Conservation (phyloP, 441 rosid species). For the Adansonia gregorii region DNA sequence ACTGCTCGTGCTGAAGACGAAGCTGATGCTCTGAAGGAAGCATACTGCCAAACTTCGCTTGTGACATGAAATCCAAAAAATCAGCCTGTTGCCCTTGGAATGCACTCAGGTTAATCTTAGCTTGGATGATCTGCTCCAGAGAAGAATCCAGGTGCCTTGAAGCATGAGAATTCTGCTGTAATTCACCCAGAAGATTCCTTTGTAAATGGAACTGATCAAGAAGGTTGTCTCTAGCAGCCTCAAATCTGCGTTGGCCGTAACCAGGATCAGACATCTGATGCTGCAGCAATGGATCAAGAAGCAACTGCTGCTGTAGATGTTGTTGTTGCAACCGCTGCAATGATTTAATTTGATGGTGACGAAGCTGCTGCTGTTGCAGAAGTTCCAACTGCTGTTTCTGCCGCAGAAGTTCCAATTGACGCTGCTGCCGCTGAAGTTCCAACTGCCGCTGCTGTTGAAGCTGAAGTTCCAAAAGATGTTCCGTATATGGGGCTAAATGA, state of each 20-base stretch:
- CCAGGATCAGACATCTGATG: conserved; percentile 37
- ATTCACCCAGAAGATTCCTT: conserved; percentile 32
- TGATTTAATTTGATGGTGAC: conserved; percentile 30
- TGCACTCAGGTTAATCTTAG: conserved; percentile 33
- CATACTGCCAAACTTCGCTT: conserved; percentile 13
- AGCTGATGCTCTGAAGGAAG: conserved; percentile 38
- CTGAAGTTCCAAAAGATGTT: conserved; percentile 52
- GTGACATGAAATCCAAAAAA: conserved; percentile 34
- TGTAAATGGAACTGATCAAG: conserved; percentile 35
- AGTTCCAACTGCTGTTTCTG: background rate
- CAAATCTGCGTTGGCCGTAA: conserved; percentile 35
- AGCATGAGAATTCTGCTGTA: conserved; percentile 35
- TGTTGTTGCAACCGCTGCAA: conserved; percentile 29
- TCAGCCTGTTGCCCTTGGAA: conserved; percentile 32
- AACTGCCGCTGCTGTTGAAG: conserved; percentile 36
- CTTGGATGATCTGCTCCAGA: conserved; percentile 38
- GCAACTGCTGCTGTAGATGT: conserved; percentile 28
- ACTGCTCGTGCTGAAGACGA: conserved; percentile 44
- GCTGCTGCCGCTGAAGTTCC: conserved; percentile 9
- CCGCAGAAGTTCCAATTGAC: background rate
- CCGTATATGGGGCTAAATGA: conserved; percentile 46
- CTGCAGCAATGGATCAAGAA: conserved; percentile 39
- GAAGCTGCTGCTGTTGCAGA: conserved; percentile 27
- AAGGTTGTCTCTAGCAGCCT: conserved; percentile 29
- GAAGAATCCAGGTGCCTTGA: conserved; percentile 35